Percentiles rank a stretch among this genome's conserved stretches.
Evolutionary conservation across 371 early-diverging fungal species (phyloP).

Genomic region (Synchytrium microbalum): DNA sequence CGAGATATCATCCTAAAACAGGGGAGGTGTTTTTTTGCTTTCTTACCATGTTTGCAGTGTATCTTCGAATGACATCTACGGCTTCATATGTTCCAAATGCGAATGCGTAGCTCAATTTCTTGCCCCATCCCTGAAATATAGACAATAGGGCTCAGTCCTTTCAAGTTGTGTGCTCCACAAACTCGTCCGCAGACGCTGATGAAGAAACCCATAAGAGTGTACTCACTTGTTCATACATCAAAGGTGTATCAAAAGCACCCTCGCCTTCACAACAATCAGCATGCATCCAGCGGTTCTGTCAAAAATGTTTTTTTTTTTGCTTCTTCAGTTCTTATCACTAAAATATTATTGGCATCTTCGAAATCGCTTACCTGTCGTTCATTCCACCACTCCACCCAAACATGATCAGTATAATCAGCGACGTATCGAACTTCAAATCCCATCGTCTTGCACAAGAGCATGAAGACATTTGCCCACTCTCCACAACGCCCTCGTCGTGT

Average conservation of each 20-base stretch:
- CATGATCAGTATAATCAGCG: constrained; percentile 36
- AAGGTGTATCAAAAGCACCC: constrained; percentile 16
- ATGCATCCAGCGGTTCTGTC: constrained; percentile 33
- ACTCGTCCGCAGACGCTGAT: too few species aligned
- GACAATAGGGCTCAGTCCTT: too few species aligned
- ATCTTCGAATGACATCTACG: constrained; percentile 56
- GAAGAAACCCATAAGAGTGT: background rate
- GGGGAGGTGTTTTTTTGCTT: constrained; percentile 9
- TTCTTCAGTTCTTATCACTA: background rate
- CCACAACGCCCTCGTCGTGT: constrained; percentile 65
- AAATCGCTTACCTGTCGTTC: background rate
- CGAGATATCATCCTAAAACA: constrained; percentile 20
- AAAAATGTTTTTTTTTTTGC: background rate
- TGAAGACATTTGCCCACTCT: constrained; percentile 73
- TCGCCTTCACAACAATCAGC: constrained; percentile 60
- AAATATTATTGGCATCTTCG: too few species aligned
- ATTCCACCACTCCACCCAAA: constrained; percentile 9
- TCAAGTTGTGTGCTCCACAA: too few species aligned
- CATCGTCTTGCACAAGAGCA: constrained; percentile 52
- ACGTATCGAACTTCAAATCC: constrained; percentile 60
- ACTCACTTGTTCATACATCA: constrained; percentile 26
- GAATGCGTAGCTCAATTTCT: constrained; percentile 54
- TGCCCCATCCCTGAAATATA: constrained; percentile 68
- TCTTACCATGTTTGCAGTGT: constrained; percentile 36
- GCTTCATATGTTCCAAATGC: constrained; percentile 43